Percentiles rank a stretch among this genome's conserved stretches.
phyloP scores from a whole-genome alignment of 192 early-diverging fungal genomes.

The Phycomyces nitens region DNA sequence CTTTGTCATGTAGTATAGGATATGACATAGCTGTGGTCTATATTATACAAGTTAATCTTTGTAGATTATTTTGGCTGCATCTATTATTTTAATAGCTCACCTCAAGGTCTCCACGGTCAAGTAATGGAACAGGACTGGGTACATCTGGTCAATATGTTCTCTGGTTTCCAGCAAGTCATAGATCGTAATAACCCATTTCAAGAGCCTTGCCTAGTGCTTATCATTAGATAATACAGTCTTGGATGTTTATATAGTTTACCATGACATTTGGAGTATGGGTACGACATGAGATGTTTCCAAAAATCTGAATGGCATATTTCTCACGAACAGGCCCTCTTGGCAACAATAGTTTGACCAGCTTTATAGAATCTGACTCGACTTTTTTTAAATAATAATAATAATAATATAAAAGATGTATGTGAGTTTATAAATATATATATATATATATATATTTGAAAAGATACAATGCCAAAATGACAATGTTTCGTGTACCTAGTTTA shows the following conservation, averaged over 20 bases:
- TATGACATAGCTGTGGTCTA: conserved; percentile 44
- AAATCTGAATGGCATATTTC: background rate
- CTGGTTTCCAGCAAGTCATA: conserved; percentile 46
- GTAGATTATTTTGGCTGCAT: too few relatives aligned
- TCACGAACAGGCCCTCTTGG: conserved; percentile 9
- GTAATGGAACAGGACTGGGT: conserved; percentile 53
- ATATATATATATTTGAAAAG: background rate
- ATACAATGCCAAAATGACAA: background rate
- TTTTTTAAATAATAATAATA: background rate
- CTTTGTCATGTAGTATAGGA: conserved; percentile 49
- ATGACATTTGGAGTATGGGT: background rate
- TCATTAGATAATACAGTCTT: background rate
- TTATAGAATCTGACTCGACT: background rate
- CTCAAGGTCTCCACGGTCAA: conserved; percentile 40
- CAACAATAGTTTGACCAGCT: background rate
- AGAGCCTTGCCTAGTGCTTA: conserved; percentile 31
- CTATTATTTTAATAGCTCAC: conserved; percentile 16
- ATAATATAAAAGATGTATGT: background rate
- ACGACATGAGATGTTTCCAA: conserved; percentile 16
- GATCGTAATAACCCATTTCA: conserved; percentile 46
- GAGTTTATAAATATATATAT: background rate
- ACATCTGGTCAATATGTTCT: conserved; percentile 38
- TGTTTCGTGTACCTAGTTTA: background rate
- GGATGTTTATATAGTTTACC: background rate
- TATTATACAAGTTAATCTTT: background rate